A percentile compares a stretch with the other conserved stretches of the same genome.
phyloP scores from a whole-genome alignment of 1,284 basidiomycete species.

The Lignosus rhinocerotis region DNA sequence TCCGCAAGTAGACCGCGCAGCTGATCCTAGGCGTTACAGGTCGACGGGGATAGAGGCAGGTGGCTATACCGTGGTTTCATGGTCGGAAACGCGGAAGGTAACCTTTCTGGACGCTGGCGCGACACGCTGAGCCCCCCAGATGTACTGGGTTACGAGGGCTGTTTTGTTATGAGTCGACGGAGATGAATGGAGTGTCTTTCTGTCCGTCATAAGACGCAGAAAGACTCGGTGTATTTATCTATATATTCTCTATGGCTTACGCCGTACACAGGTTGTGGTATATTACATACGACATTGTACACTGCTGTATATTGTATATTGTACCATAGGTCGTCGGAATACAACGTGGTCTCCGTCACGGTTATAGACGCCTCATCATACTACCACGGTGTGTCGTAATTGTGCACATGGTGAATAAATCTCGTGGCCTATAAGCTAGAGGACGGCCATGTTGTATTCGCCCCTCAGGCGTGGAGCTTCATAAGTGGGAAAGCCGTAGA shows the following conservation, averaged over 20 bases:
- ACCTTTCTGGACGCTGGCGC: conserved; percentile 72
- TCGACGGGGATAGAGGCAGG: conserved; percentile 65
- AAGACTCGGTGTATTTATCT: neutral
- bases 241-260: neutral
- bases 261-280: neutral
- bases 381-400: too few relatives aligned
- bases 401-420: too few relatives aligned
- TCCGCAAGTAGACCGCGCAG: neutral
- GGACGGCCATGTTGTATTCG: too few relatives aligned
- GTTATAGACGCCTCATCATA: too few relatives aligned
- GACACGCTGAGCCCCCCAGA: conserved; percentile 63
- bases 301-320: neutral
- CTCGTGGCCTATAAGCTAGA: too few relatives aligned
- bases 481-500: too few relatives aligned
- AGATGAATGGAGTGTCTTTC: conserved; percentile 5
- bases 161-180: conserved; percentile 71
- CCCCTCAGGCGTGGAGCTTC: too few relatives aligned
- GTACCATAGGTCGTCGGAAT: neutral
- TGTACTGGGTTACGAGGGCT: conserved; percentile 70
- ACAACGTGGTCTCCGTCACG: neutral
- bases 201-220: neutral
- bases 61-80: conserved; percentile 80
- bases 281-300: neutral
- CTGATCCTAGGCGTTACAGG: conserved; percentile 38
- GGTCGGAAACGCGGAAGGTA: conserved; percentile 61